Evolutionary conservation across 352 stramenopile genomes (phyloP).

Genomic region (Pythium chondricola): DNA sequence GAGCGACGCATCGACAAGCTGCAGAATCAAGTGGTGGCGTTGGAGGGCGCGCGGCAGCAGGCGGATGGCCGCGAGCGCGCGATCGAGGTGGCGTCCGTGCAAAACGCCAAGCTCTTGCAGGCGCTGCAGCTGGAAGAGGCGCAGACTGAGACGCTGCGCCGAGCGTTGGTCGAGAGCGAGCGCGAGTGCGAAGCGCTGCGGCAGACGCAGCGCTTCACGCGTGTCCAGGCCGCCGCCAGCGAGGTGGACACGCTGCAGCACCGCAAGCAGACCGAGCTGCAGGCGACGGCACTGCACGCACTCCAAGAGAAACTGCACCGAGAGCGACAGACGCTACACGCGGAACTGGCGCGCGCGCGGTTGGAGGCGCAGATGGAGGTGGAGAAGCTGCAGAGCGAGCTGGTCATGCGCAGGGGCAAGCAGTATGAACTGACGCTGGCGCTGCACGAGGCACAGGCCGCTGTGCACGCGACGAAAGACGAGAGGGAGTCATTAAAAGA

Average conservation of each 20-base stretch:
- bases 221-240: slow-evolving; percentile 20
- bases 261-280: slow-evolving; percentile 38
- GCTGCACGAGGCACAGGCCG: slow-evolving; percentile 51
- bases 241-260: slow-evolving; percentile 48
- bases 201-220: slow-evolving; percentile 19
- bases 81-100: slow-evolving; percentile 67
- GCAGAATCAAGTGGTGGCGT: slow-evolving; percentile 42
- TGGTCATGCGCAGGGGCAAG: slow-evolving; percentile 65
- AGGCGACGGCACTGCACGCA: slow-evolving; percentile 20
- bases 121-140: slow-evolving; percentile 54
- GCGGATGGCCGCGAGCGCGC: slow-evolving; percentile 52
- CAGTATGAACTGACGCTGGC: slow-evolving; percentile 76
- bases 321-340: slow-evolving; percentile 40
- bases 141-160: slow-evolving; percentile 20
- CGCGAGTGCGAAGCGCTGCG: slow-evolving; percentile 39
- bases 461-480: slow-evolving; percentile 34
- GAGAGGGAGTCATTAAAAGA: slow-evolving; percentile 34
- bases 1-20: slow-evolving; percentile 56
- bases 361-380: slow-evolving; percentile 52
- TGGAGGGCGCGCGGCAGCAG: slow-evolving; percentile 45
- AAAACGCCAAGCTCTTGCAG: slow-evolving; percentile 67
- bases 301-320: slow-evolving; percentile 49
- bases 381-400: slow-evolving; percentile 59
- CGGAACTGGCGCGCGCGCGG: slow-evolving; percentile 35
- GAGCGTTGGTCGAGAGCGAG: slow-evolving; percentile 18